Percentiles rank a stretch among this genome's conserved stretches.
phyloP scores from a whole-genome alignment of 176 grass and related monocot species.

The Pontederia paniculata region DNA sequence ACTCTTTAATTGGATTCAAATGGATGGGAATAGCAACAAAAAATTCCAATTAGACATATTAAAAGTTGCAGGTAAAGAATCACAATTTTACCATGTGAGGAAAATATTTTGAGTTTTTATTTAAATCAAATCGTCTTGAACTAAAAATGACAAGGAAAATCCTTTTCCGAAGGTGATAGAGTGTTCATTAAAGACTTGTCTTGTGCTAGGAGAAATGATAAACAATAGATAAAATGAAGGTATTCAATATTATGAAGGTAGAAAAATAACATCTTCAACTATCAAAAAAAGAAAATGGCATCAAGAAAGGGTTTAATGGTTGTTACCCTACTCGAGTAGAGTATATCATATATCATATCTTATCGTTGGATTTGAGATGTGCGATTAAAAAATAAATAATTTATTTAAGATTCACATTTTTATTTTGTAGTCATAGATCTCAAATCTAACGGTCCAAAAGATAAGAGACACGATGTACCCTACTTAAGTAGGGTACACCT shows the following conservation, averaged over 20 bases:
- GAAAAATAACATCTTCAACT: not conserved
- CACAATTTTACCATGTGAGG: conserved; percentile 25
- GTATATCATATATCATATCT: no score
- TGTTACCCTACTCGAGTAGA: no score
- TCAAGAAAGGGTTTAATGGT: no score
- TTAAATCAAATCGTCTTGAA: conserved; percentile 39
- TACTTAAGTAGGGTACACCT: no score
- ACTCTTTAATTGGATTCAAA: not conserved
- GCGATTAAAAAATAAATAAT: no score
- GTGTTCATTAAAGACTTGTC: conserved; percentile 27
- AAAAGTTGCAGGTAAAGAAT: not conserved
- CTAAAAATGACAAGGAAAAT: conserved; percentile 29
- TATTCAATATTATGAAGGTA: not conserved
- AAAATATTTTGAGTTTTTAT: conserved; percentile 22
- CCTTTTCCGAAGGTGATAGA: conserved; percentile 41
- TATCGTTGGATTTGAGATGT: no score
- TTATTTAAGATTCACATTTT: no score
- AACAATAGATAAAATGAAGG: not conserved
- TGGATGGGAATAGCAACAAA: not conserved
- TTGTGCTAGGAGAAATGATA: not conserved
- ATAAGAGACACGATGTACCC: no score
- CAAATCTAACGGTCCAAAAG: no score
- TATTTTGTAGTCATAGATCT: no score
- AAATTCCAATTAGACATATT: not conserved
- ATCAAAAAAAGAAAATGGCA: not conserved